These are phyloP conservation scores for Chalaropsis ovoidea DNA, from an alignment of 2,329 filamentous ascomycete species.

Conservation along the genomic window DNA sequence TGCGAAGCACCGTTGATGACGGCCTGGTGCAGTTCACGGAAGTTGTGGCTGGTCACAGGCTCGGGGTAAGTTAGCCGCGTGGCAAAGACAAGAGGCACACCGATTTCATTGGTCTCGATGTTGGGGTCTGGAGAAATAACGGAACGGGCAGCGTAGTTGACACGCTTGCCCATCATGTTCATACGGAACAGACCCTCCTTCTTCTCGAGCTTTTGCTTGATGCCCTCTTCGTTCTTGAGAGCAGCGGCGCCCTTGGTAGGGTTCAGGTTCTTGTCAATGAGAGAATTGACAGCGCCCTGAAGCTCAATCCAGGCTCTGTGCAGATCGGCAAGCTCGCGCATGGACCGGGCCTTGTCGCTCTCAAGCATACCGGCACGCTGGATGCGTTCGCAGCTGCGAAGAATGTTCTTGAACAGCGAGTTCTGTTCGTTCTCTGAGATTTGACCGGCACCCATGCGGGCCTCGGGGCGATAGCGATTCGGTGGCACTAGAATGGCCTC, in stretches of 20 bases:
- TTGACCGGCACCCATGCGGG: conserved; percentile 65
- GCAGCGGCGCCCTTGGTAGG: conserved; percentile 68
- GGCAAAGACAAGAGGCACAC: conserved; percentile 95
- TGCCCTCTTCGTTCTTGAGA: conserved; percentile 75
- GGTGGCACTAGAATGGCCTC: conserved; percentile 79
- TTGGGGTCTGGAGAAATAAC: conserved; percentile 98
- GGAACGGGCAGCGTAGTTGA: conserved; percentile 94
- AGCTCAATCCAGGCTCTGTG: conserved; percentile 73
- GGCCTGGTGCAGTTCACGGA: conserved; percentile 87
- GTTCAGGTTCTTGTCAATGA: conserved; percentile 83
- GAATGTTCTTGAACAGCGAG: conserved; percentile 71
- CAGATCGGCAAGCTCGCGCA: conserved; percentile 59
- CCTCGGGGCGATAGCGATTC: conserved; percentile 82
- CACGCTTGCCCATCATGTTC: conserved; percentile 99
- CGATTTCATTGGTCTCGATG: conserved; percentile 97
- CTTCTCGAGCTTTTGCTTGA: conserved; percentile 96
- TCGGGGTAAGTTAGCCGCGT: conserved; percentile 94
- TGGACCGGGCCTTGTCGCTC: neutral
- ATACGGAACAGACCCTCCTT: conserved; percentile 97
- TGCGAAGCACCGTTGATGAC: conserved; percentile 90
- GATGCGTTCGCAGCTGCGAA: conserved; percentile 57
- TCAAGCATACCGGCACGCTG: conserved; percentile 23
- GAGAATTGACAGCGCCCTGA: conserved; percentile 82
- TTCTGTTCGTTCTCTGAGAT: conserved; percentile 87
- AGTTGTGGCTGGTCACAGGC: conserved; percentile 94